A percentile compares a stretch with the other conserved stretches of the same genome.
Evolutionary conservation across 2,329 filamentous ascomycete species (phyloP).

Genomic region (Ophioceras dolichostomum): DNA sequence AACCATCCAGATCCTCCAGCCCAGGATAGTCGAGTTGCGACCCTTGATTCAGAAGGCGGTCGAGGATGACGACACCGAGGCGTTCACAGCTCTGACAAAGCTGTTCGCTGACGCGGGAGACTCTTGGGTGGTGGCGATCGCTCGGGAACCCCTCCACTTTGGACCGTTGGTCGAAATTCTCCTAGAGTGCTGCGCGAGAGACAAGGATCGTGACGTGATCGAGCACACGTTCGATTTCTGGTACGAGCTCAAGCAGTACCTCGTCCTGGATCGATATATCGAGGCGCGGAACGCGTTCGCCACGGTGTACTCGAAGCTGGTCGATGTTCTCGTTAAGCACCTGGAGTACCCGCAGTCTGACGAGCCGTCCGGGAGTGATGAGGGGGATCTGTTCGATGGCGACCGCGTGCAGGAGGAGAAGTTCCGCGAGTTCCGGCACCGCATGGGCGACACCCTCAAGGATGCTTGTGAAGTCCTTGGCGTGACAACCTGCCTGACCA

Average conservation of each 20-base stretch:
- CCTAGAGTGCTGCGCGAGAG: slow-evolving; percentile 79
- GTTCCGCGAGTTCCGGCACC: slow-evolving; percentile 90
- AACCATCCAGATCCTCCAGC: slow-evolving; percentile 72
- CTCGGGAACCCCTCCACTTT: slow-evolving; percentile 71
- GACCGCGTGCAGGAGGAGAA: slow-evolving; percentile 94
- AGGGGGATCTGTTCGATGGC: slow-evolving; percentile 83
- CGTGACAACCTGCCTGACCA: slow-evolving; percentile 78
- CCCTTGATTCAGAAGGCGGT: slow-evolving; percentile 66
- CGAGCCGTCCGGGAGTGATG: slow-evolving; percentile 52
- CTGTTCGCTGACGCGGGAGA: slow-evolving; percentile 90
- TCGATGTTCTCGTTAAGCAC: slow-evolving; percentile 86
- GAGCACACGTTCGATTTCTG: slow-evolving; percentile 93
- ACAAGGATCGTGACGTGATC: slow-evolving; percentile 83
- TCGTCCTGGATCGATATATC: slow-evolving; percentile 82
- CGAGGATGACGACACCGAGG: slow-evolving; percentile 71
- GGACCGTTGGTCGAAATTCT: slow-evolving; percentile 77
- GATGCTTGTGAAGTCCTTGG: slow-evolving; percentile 95
- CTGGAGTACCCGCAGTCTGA: slow-evolving; percentile 77
- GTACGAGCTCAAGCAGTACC: slow-evolving; percentile 96
- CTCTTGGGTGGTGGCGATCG: slow-evolving; percentile 86
- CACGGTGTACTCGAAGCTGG: slow-evolving; percentile 76
- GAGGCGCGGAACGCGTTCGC: slow-evolving; percentile 65
- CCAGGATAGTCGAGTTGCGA: slow-evolving; percentile 62
- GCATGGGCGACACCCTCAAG: slow-evolving; percentile 96
- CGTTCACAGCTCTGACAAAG: slow-evolving; percentile 78